phyloP scores from a whole-genome alignment of 2,329 filamentous ascomycete species.

The Diaporthe capsici region DNA sequence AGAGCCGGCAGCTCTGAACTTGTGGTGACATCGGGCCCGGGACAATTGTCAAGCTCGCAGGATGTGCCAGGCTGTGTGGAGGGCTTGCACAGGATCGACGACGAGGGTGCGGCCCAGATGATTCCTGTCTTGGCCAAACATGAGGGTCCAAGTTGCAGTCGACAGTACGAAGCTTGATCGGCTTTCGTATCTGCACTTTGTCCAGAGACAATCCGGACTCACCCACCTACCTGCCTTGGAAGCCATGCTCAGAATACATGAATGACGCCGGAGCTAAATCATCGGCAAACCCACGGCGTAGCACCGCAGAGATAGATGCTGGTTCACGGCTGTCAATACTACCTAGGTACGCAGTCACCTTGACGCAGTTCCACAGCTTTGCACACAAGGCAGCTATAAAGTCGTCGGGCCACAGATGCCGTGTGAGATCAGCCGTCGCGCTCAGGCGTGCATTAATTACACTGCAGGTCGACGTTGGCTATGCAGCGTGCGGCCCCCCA shows the following conservation, averaged over 20 bases:
- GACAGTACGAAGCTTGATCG: background rate
- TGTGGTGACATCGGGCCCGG: constrained; percentile 3
- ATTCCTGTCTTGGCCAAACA: background rate
- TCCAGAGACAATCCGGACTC: constrained; percentile 15
- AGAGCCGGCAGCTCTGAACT: background rate
- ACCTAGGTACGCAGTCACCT: background rate
- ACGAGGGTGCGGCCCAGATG: background rate
- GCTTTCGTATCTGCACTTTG: constrained; percentile 34
- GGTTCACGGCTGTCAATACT: constrained; percentile 26
- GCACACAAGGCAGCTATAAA: background rate
- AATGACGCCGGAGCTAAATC: constrained; percentile 22
- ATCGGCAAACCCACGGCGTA: constrained; percentile 16
- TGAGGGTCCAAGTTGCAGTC: background rate
- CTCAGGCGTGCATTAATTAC: constrained; percentile 34
- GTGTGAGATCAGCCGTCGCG: constrained; percentile 33
- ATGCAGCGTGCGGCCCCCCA: constrained; percentile 23
- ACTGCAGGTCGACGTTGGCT: constrained; percentile 33
- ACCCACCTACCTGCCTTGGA: constrained; percentile 2
- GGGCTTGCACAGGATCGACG: constrained; percentile 14
- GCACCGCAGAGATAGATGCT: constrained; percentile 8
- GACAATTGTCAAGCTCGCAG: constrained; percentile 23
- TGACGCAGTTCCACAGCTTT: constrained; percentile 23
- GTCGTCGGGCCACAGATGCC: constrained; percentile 31
- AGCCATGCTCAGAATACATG: constrained; percentile 7
- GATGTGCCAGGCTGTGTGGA: constrained; percentile 3